Conservation (phyloP, 1,284 basidiomycete genomes). For the Tremellales sp. region DNA sequence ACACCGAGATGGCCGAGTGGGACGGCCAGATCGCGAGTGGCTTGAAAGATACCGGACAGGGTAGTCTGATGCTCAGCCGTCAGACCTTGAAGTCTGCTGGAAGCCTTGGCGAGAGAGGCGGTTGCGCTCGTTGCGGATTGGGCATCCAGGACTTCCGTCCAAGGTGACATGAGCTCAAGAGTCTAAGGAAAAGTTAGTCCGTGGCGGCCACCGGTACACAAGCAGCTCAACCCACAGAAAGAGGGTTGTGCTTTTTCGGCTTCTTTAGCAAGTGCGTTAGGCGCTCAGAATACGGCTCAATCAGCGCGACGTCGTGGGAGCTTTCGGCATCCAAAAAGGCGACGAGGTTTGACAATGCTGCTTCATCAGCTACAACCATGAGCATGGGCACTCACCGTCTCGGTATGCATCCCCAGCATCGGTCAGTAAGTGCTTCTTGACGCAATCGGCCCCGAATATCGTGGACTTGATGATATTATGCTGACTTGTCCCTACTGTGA, state of each 20-base stretch:
- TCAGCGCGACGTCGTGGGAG: not conserved
- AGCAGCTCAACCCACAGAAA: no score
- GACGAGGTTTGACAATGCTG: no score
- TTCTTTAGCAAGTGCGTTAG: not conserved
- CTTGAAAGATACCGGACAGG: conserved; percentile 11
- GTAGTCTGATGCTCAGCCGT: not conserved
- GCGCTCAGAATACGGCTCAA: not conserved
- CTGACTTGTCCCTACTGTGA: not conserved
- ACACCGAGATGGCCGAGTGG: conserved; percentile 11
- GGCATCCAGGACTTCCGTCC: conserved; percentile 27
- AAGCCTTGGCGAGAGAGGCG: conserved; percentile 8
- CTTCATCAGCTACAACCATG: no score
- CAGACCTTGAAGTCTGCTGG: conserved; percentile 3
- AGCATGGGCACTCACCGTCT: conserved; percentile 4
- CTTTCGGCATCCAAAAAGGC: not conserved
- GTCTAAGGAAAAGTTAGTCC: no score
- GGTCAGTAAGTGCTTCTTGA: conserved; percentile 13
- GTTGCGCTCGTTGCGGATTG: conserved; percentile 13
- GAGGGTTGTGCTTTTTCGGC: not conserved
- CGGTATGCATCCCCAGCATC: conserved; percentile 8
- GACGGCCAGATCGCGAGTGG: conserved; percentile 9
- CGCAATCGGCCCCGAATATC: conserved; percentile 14
- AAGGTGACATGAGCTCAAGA: conserved; percentile 20
- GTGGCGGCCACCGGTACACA: no score
- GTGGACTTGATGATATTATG: not conserved